phyloP scores from a whole-genome alignment of 2,329 filamentous ascomycete species.

The Fusarium sp. region DNA sequence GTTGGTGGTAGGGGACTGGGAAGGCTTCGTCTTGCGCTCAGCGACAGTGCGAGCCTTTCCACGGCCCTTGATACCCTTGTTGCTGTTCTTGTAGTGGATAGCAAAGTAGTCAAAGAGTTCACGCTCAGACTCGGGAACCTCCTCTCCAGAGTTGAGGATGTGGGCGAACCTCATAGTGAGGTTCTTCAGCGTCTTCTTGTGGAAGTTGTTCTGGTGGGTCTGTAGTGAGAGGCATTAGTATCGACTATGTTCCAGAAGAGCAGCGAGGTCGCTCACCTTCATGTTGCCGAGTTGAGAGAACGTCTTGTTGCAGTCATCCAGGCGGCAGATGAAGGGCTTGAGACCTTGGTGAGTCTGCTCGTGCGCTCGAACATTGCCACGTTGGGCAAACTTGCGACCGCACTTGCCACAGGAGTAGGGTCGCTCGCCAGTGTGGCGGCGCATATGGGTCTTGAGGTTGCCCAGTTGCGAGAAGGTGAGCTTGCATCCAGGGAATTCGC shows the following conservation, averaged over 20 bases:
- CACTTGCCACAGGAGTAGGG: slow-evolving; percentile 86
- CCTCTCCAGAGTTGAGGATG: slow-evolving; percentile 65
- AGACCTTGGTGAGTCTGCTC: slow-evolving; percentile 81
- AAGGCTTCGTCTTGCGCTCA: slow-evolving; percentile 47
- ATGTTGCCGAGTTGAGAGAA: slow-evolving; percentile 94
- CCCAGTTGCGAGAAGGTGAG: slow-evolving; percentile 90
- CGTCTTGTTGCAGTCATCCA: slow-evolving; percentile 87
- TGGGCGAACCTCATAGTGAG: slow-evolving; percentile 78
- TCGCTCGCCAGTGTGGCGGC: slow-evolving; percentile 87
- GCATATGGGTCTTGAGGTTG: slow-evolving; percentile 92
- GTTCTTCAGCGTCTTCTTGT: slow-evolving; percentile 77
- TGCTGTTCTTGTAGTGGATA: slow-evolving; percentile 94
- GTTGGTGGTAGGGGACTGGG: slow-evolving; percentile 40
- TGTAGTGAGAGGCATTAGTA: slow-evolving; percentile 48
- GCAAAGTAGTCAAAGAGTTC: slow-evolving; percentile 88
- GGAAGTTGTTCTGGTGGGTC: slow-evolving; percentile 96
- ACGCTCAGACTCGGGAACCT: slow-evolving; percentile 73
- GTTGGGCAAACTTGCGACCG: slow-evolving; percentile 85
- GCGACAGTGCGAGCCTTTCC: slow-evolving; percentile 83
- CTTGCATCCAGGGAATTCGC: slow-evolving; percentile 78
- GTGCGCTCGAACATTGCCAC: slow-evolving; percentile 87
- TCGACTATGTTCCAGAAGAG: not conserved
- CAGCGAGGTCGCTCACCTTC: slow-evolving; percentile 69
- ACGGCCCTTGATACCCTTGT: slow-evolving; percentile 97
- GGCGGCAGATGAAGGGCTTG: slow-evolving; percentile 83